Evolutionary conservation across 176 grass and related monocot species (phyloP).

Genomic region (barley (Hordeum vulgare)): DNA sequence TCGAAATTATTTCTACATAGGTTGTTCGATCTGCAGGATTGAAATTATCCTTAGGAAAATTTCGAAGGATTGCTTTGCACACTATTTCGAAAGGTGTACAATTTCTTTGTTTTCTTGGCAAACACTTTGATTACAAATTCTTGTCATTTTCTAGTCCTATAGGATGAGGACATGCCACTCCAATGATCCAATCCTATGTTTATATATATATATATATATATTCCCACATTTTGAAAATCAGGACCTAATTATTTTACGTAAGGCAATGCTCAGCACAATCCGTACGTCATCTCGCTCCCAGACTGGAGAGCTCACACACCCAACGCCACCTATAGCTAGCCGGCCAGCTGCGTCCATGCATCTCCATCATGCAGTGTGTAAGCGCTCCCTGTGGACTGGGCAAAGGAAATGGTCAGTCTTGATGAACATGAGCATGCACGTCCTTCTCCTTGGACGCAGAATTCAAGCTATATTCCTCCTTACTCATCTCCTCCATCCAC

Average conservation of each 20-base stretch:
- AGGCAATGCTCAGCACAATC: background rate
- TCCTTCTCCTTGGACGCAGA: background rate
- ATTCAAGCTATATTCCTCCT: background rate
- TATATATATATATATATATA: too few relatives aligned
- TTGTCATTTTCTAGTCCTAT: background rate
- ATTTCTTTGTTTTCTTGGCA: background rate
- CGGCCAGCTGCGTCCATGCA: background rate
- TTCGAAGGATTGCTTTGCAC: background rate
- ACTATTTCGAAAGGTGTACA: background rate
- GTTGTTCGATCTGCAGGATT: background rate
- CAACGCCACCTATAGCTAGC: background rate
- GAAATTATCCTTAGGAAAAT: too few relatives aligned
- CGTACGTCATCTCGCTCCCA: background rate
- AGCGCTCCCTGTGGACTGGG: background rate
- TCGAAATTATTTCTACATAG: background rate
- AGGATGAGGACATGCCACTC: too few relatives aligned
- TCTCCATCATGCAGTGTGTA: background rate
- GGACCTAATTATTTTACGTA: background rate
- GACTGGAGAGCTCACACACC: background rate
- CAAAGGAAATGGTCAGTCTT: background rate
- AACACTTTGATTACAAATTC: background rate
- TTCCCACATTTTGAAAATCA: too few relatives aligned
- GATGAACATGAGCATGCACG: background rate
- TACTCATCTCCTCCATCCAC: background rate
- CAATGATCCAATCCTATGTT: too few relatives aligned